These are phyloP conservation scores for Bondarzewia mesenterica DNA, from an alignment of 1,284 basidiomycete genomes.

Conservation along the genomic window DNA sequence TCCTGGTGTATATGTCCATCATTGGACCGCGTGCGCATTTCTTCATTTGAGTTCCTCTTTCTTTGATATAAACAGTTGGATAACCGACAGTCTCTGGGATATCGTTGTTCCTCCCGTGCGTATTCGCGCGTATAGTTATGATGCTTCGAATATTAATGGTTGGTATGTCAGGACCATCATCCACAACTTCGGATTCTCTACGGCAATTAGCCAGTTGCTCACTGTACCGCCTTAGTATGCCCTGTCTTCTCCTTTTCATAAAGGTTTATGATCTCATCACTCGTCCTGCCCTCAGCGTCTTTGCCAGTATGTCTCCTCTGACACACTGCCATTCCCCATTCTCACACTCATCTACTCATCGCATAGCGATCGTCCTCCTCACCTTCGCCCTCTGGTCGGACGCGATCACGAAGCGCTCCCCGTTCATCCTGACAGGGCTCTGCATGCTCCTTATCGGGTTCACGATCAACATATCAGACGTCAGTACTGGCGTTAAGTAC, in stretches of 20 bases:
- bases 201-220: slow-evolving; percentile 54
- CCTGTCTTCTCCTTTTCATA: no score
- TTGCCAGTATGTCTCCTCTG: slow-evolving; percentile 40
- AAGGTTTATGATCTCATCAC: no score
- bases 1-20: slow-evolving; percentile 55
- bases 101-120: slow-evolving; percentile 59
- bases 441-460: slow-evolving; percentile 51
- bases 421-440: slow-evolving; percentile 52
- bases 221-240: slow-evolving; percentile 72
- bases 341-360: no score
- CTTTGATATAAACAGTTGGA: slow-evolving; percentile 7
- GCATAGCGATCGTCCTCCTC: slow-evolving; percentile 48
- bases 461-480: slow-evolving; percentile 53
- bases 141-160: no score
- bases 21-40: slow-evolving; percentile 40
- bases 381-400: slow-evolving; percentile 54
- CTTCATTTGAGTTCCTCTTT: background rate
- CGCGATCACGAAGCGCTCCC: slow-evolving; percentile 43
- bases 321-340: no score
- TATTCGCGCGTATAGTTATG: slow-evolving; percentile 10
- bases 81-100: slow-evolving; percentile 47
- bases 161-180: slow-evolving; percentile 67
- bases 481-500: slow-evolving; percentile 46
- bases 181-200: slow-evolving; percentile 49
- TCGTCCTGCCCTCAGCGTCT: no score